Conservation (phyloP, 148 eudicot species). For the Rhododendron kiyosumense region DNA sequence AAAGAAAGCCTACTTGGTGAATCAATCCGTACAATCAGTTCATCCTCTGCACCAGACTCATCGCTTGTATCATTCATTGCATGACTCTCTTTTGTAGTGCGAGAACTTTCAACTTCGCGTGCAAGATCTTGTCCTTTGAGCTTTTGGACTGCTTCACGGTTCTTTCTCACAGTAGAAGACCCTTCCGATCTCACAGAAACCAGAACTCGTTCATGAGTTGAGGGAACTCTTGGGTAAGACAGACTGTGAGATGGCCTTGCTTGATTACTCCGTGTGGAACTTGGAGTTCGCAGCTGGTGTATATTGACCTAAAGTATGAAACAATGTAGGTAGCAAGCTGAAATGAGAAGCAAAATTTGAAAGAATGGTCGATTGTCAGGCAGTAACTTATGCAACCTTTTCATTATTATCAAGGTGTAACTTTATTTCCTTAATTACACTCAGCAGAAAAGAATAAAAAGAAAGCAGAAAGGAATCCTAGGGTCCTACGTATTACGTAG, state of each 20-base stretch:
- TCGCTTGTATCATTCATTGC: slow-evolving; percentile 49
- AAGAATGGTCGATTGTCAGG: neutral
- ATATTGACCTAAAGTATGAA: slow-evolving; percentile 25
- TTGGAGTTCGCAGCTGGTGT: neutral
- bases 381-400: neutral
- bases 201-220: slow-evolving; percentile 28
- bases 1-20: slow-evolving; percentile 76
- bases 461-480: neutral
- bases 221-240: slow-evolving; percentile 53
- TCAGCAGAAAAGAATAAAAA: neutral
- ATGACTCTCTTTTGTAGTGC: slow-evolving; percentile 12
- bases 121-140: slow-evolving; percentile 6
- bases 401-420: too few species aligned
- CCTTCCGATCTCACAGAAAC: slow-evolving; percentile 71
- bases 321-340: slow-evolving; percentile 1
- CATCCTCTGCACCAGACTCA: slow-evolving; percentile 80
- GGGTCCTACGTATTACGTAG: neutral
- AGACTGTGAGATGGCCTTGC: slow-evolving; percentile 43
- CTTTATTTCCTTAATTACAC: neutral
- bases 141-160: slow-evolving; percentile 18
- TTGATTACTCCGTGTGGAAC: slow-evolving; percentile 17
- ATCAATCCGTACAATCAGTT: slow-evolving; percentile 65
- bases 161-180: slow-evolving; percentile 37
- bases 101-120: slow-evolving; percentile 13
- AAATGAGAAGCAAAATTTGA: neutral